phyloP scores from a whole-genome alignment of 164 flowering plant species.

The Tetracentron sinense region DNA sequence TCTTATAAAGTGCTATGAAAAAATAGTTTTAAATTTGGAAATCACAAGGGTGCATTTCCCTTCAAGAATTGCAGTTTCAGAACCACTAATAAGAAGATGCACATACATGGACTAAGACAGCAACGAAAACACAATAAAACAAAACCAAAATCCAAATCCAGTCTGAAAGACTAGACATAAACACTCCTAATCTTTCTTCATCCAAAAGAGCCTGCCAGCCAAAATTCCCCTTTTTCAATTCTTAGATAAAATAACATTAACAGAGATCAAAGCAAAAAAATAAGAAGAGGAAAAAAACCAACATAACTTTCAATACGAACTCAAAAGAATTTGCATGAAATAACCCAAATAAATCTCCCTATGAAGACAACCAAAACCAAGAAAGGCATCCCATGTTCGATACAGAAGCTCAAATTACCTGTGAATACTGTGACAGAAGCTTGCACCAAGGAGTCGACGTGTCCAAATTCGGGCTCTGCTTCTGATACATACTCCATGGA shows the following conservation, averaged over 20 bases:
- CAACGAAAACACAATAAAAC: neutral
- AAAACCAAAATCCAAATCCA: neutral
- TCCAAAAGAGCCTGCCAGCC: no score
- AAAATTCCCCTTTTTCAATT: no score
- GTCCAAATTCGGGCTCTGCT: conserved; percentile 33
- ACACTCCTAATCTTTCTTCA: no score
- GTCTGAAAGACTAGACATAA: no score
- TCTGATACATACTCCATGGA: conserved; percentile 36
- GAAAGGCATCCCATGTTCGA: neutral
- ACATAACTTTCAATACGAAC: neutral
- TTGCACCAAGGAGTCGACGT: conserved; percentile 60
- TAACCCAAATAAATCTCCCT: neutral
- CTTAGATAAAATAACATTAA: no score
- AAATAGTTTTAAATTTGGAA: no score
- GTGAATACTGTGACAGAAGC: conserved; percentile 55
- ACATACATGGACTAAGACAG: neutral
- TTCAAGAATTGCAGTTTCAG: neutral
- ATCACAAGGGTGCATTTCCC: no score
- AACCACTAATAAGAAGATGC: neutral
- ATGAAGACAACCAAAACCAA: neutral
- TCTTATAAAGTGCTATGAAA: no score
- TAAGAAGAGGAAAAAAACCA: neutral
- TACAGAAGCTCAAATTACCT: conserved; percentile 30
- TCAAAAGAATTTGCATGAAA: neutral
- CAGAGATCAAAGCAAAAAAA: no score